Base-by-base conservation (phyloP, 1,284 basidiomycete genomes). In the Rhodotorula mucilaginosa region DNA sequence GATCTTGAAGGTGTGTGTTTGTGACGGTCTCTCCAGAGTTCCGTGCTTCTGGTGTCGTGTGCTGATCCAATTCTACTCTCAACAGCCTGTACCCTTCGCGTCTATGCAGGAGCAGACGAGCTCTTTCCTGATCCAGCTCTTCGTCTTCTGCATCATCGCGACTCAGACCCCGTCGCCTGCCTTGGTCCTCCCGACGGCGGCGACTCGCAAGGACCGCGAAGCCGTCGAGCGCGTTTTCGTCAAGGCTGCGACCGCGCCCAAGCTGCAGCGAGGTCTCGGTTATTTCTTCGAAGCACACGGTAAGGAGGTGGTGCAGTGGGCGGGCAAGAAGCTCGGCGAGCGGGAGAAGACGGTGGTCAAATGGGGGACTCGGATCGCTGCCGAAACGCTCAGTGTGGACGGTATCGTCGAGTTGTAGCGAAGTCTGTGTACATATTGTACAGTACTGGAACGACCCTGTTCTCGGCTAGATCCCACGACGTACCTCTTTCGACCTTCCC, bases 11-110 rank as follows among this genome's bases (percentile, higher is more conserved):
- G 93, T 92, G 69, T 72, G 62, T 23, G 10, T 39, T 23, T 5
- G 39, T 15, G 52, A 16, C 13, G 8, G 10, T 54, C 21, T 44
- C 7, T 23, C 58, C 2, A 10, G 12, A 44, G 2, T 44, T 10
- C 10, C 10, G 39, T 44, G 10, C 39, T 44, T 44, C 39, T 44
- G 39, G 10, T 10, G 12, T 1, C 12, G 12, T 10, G 39, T 44
- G 39, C 13, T 44, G 39, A 44, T 10, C 39, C 13, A 44, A 44
- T 1, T 5, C 29, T n/a, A 29, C 2, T 44, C n/a, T 23, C 68
- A 59, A 26, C 77, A 94, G 91, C 91, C 92, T 18, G 84, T 97
- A 54, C 91, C 94, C 78, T 96, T 97, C 79, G 89, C 88, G 0
- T 76, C 83, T 1, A 84, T 94, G 62, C 88, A 90, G 74, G 81